phyloP scores from a whole-genome alignment of 225 moss, liverwort and hornwort species.

The Physcomitrium patens region DNA sequence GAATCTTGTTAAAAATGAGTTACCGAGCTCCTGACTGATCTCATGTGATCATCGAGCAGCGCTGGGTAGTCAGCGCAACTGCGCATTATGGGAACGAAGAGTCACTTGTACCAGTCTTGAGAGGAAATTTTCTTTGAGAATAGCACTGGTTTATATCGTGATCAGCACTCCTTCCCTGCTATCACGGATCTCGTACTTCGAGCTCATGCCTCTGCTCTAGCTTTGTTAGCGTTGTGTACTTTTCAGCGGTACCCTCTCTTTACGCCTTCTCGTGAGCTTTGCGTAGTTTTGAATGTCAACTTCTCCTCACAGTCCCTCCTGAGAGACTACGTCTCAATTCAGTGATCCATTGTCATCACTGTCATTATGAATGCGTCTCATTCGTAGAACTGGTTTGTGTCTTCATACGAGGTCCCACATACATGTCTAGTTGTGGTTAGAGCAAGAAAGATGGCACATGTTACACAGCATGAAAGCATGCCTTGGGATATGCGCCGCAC shows the following conservation, averaged over 20 bases:
- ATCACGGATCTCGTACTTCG: slow-evolving; percentile 28
- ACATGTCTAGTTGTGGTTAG: slow-evolving; percentile 14
- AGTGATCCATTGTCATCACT: not conserved
- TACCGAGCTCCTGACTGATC: not conserved
- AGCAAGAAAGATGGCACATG: not conserved
- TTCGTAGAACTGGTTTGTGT: slow-evolving; percentile 1
- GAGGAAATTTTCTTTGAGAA: not conserved
- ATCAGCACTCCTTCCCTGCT: slow-evolving; percentile 8
- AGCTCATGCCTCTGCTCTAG: not conserved
- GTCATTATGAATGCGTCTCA: not conserved
- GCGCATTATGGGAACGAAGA: too few relatives aligned
- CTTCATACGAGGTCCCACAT: slow-evolving; percentile 22
- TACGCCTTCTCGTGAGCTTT: not conserved
- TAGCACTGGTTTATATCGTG: not conserved
- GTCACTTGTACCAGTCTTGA: not conserved
- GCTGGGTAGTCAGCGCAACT: slow-evolving; percentile 1
- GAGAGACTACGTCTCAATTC: slow-evolving; percentile 15
- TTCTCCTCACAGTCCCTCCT: not conserved
- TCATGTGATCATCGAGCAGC: not conserved
- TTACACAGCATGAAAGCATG: slow-evolving; percentile 13
- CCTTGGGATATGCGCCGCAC: slow-evolving; percentile 16
- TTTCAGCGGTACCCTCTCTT: slow-evolving; percentile 2
- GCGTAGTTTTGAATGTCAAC: not conserved
- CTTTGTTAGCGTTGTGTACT: not conserved
- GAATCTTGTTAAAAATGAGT: slow-evolving; percentile 21